Base-by-base conservation (phyloP, 2,329 filamentous ascomycete genomes). In the Scopulariopsis brevicaulis region DNA sequence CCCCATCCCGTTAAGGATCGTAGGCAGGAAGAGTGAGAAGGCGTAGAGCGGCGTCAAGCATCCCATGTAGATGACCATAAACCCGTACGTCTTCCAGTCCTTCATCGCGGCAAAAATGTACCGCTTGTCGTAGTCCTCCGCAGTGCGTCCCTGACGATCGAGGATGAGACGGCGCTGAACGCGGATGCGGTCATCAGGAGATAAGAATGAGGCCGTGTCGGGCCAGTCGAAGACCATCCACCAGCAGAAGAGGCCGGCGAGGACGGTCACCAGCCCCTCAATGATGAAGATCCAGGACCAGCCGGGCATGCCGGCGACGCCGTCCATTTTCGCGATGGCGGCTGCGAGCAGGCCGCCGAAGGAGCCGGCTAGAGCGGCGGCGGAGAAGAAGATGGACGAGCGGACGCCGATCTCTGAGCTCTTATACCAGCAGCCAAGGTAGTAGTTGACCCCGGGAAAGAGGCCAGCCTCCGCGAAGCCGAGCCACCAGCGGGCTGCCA, bases 151-250 rank as follows among this genome's bases (percentile, higher is more conserved):
- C 69, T 95, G 90, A 63, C 89, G 77, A 68, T 95, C 90, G 4
- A 74, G 69, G 54, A 80, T 80, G 11, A 96, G 76, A 2, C 90
- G 82, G 5, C 83, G 78, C n/a, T 90, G 73, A 0, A 94, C 87
- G 10, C 89, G 82, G 6, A 76, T 77, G 28, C 88, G 85, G 64
- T 96, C 89, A 11, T 81, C 78, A 1, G 81, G 77, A 0, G 81
- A 80, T 8, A 96, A 77, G 67, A 95, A 95, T 1, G 68, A 82
- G 24, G 89, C 89, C 59, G 88, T 78, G 61, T 87, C 85, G 0
- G 90, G 90, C 66, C 91, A 95, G 67, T 96, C 89, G 62, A 90
- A 83, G 1, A 95, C 87, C 74, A 88, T 82, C 84, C 85, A 92
- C 71, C 87, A 91, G 1, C 83, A 87, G 0, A 76, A 69, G 5